Percentiles rank a stretch among this genome's conserved stretches.
Evolutionary conservation across 345 rosid genomes (phyloP).

Genomic region (Nephelium lappaceum): DNA sequence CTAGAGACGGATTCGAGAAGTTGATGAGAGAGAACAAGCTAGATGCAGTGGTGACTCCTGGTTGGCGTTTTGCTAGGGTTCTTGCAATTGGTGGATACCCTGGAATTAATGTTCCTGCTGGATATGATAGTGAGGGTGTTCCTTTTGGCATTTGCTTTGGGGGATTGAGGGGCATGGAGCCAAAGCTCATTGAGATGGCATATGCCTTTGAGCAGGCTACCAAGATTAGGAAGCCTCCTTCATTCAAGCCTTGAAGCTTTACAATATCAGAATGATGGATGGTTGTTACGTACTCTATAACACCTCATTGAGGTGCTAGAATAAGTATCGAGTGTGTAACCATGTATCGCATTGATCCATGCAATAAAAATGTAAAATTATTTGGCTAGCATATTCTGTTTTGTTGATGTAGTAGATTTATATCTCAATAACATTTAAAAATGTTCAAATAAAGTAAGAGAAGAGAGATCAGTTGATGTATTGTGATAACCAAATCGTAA

Average conservation of each 20-base stretch:
- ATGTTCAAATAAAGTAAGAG: too few species aligned
- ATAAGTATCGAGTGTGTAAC: slow-evolving; percentile 6
- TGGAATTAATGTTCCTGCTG: slow-evolving; percentile 46
- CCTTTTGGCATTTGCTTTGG: slow-evolving; percentile 48
- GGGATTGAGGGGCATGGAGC: slow-evolving; percentile 41
- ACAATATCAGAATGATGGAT: background rate
- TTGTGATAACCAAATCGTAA: too few species aligned
- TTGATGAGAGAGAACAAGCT: slow-evolving; percentile 30
- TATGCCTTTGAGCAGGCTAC: slow-evolving; percentile 42
- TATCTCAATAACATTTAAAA: too few species aligned
- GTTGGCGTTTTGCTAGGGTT: background rate
- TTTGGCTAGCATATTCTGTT: slow-evolving; percentile 31
- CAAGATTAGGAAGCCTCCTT: slow-evolving; percentile 32
- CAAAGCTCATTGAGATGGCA: slow-evolving; percentile 46
- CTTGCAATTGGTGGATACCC: slow-evolving; percentile 46
- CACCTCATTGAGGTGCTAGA: background rate
- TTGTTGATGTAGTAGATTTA: too few species aligned
- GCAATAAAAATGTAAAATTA: background rate
- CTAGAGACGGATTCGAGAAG: slow-evolving; percentile 34
- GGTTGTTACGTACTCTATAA: background rate
- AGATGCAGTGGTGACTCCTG: slow-evolving; percentile 34
- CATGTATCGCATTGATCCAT: too few species aligned
- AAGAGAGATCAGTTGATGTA: too few species aligned
- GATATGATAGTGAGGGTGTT: slow-evolving; percentile 27
- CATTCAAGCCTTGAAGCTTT: slow-evolving; percentile 1